Percentiles rank a stretch among this genome's conserved stretches.
Conservation (phyloP, 1,284 basidiomycete genomes). For the Phaffia rhodozyma region DNA sequence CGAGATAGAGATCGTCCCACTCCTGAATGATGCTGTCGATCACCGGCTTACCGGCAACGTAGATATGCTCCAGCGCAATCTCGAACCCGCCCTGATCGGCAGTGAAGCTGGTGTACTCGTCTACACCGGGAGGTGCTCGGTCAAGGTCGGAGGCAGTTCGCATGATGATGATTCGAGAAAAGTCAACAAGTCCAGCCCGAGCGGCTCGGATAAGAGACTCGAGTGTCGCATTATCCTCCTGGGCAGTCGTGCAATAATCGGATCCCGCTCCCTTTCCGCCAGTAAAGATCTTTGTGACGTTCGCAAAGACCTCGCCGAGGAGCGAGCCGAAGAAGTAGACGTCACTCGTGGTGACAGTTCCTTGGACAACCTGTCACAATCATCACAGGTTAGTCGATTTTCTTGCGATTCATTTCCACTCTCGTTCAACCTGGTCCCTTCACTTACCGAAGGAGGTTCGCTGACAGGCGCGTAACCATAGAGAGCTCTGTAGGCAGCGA, state of each 20-base stretch:
- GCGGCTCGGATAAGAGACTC: constrained; percentile 39
- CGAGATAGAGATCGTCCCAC: too few species aligned
- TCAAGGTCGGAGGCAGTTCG: constrained; percentile 42
- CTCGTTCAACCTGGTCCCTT: constrained; percentile 20
- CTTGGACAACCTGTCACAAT: constrained; percentile 23
- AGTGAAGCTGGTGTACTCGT: constrained; percentile 25
- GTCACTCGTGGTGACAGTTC: constrained; percentile 40
- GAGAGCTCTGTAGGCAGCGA: constrained; percentile 31
- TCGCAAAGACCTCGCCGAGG: constrained; percentile 37
- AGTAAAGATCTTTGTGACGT: constrained; percentile 38
- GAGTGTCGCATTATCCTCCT: constrained; percentile 44
- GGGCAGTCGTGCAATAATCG: constrained; percentile 39
- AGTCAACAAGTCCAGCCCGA: constrained; percentile 37
- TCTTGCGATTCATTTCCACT: neutral
- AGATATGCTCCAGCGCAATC: constrained; percentile 29
- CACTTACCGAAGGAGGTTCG: constrained; percentile 30
- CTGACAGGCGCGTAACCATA: constrained; percentile 35
- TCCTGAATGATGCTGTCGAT: constrained; percentile 19
- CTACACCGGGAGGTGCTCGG: constrained; percentile 31
- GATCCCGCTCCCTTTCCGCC: constrained; percentile 20
- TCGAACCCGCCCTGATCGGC: constrained; percentile 30
- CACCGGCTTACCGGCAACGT: constrained; percentile 28
- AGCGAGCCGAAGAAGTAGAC: constrained; percentile 39
- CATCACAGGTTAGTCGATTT: neutral
- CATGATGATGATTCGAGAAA: constrained; percentile 40